phyloP scores from a whole-genome alignment of 140 eudicot species.

The Anethum foeniculum region DNA sequence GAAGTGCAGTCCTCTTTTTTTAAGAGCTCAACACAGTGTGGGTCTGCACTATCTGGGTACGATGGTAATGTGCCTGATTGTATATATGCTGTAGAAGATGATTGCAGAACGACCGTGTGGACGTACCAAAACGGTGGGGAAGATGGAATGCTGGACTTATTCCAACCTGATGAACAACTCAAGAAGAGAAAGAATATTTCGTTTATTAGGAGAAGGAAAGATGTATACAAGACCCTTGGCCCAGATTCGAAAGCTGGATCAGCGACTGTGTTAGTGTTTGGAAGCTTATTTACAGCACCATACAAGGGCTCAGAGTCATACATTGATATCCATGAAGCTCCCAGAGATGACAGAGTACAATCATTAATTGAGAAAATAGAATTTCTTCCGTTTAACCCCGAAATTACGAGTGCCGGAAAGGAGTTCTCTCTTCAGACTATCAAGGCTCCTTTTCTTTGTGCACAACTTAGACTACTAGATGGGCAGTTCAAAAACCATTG shows the following conservation, averaged over 20 bases:
- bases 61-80: constrained; percentile 37
- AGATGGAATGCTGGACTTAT: constrained; percentile 64
- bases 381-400: constrained; percentile 70
- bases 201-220: constrained; percentile 55
- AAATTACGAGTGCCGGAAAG: constrained; percentile 68
- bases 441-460: constrained; percentile 74
- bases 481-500: constrained; percentile 96
- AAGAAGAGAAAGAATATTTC: constrained; percentile 67
- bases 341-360: constrained; percentile 55
- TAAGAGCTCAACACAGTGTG: constrained; percentile 56
- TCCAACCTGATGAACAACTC: constrained; percentile 91
- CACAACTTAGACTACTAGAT: constrained; percentile 87
- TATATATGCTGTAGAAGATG: constrained; percentile 68
- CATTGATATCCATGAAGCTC: constrained; percentile 81
- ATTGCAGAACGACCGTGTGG: constrained; percentile 91
- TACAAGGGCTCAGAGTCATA: constrained; percentile 84
- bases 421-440: constrained; percentile 45
- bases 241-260: constrained; percentile 51
- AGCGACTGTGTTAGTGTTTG: constrained; percentile 63
- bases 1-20: constrained; percentile 21
- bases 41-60: constrained; percentile 63
- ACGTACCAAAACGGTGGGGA: constrained; percentile 45
- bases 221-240: constrained; percentile 64
- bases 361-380: constrained; percentile 46
- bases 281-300: constrained; percentile 68